Conservation (phyloP, 371 early-diverging fungal genomes). For the Haplosporangium sp. region DNA sequence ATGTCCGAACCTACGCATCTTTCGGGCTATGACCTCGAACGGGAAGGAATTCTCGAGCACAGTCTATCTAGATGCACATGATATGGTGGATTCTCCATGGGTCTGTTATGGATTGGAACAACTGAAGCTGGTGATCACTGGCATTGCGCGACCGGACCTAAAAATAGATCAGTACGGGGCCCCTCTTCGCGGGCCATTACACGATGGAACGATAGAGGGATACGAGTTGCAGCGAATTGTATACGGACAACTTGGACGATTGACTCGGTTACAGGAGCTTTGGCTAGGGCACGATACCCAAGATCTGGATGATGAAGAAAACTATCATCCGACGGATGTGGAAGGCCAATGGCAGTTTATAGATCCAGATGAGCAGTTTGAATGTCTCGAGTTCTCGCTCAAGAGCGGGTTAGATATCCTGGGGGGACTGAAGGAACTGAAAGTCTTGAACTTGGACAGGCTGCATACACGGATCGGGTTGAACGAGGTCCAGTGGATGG, state of each 20-base stretch:
- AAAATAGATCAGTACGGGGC: slow-evolving; percentile 24
- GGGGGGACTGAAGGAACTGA: slow-evolving; percentile 21
- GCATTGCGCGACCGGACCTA: slow-evolving; percentile 41
- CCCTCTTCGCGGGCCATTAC: slow-evolving; percentile 19
- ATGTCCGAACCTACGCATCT: slow-evolving; percentile 21
- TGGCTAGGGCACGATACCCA: slow-evolving; percentile 48
- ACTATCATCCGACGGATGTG: slow-evolving; percentile 28
- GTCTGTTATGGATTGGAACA: slow-evolving; percentile 20
- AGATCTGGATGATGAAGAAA: slow-evolving; percentile 40
- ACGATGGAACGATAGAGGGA: slow-evolving; percentile 24
- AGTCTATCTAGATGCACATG: slow-evolving; percentile 30
- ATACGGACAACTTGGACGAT: slow-evolving; percentile 20
- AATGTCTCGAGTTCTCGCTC: slow-evolving; percentile 43
- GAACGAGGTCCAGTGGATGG: slow-evolving; percentile 47
- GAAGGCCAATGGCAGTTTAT: slow-evolving; percentile 33
- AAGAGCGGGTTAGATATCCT: slow-evolving; percentile 25
- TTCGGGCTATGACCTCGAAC: slow-evolving; percentile 31
- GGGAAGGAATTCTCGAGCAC: slow-evolving; percentile 23
- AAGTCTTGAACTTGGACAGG: slow-evolving; percentile 28
- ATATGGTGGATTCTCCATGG: slow-evolving; percentile 41
- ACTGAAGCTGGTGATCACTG: slow-evolving; percentile 34
- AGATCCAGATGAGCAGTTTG: slow-evolving; percentile 33
- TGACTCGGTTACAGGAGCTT: slow-evolving; percentile 14
- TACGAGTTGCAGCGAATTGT: slow-evolving; percentile 29
- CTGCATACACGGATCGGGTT: slow-evolving; percentile 31